phyloP scores from a whole-genome alignment of 1,284 basidiomycete species.

The Leccinum angustisporum region DNA sequence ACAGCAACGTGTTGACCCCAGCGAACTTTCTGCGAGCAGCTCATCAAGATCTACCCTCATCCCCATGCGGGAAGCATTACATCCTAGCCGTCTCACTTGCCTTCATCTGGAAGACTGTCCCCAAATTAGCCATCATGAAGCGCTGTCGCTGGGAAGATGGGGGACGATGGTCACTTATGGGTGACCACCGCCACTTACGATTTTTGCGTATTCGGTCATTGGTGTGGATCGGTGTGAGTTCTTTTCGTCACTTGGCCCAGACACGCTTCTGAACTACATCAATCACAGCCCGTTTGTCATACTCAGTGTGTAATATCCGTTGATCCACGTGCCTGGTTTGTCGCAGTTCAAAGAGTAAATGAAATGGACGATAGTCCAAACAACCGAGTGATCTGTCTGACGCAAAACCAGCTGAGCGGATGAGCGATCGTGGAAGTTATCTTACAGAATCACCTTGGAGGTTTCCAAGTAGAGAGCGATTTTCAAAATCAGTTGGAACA shows the following conservation, averaged over 20 bases:
- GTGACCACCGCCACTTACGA: conserved; percentile 16
- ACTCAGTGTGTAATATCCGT: conserved; percentile 27
- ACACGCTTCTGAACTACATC: conserved; percentile 19
- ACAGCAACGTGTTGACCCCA: conserved; percentile 13
- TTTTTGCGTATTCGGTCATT: conserved; percentile 8
- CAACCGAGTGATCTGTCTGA: not conserved
- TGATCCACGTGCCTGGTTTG: conserved; percentile 22
- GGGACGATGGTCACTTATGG: conserved; percentile 33
- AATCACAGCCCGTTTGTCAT: conserved; percentile 17
- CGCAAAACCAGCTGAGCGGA: not conserved
- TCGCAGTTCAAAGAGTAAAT: conserved; percentile 13
- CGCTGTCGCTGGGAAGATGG: conserved; percentile 36
- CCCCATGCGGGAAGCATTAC: conserved; percentile 35
- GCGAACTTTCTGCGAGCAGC: conserved; percentile 10
- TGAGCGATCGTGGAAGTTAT: not conserved
- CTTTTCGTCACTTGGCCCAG: conserved; percentile 11
- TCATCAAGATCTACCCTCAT: conserved; percentile 36
- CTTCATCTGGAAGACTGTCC: conserved; percentile 40
- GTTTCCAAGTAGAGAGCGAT: not conserved
- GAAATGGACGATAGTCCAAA: not conserved
- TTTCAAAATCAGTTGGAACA: not conserved
- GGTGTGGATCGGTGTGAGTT: conserved; percentile 26
- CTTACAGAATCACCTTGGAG: not conserved
- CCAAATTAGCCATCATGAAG: conserved; percentile 38
- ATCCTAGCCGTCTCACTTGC: conserved; percentile 39